phyloP scores from a whole-genome alignment of 2,329 filamentous ascomycete genomes.

The Ophiostoma piceae region DNA sequence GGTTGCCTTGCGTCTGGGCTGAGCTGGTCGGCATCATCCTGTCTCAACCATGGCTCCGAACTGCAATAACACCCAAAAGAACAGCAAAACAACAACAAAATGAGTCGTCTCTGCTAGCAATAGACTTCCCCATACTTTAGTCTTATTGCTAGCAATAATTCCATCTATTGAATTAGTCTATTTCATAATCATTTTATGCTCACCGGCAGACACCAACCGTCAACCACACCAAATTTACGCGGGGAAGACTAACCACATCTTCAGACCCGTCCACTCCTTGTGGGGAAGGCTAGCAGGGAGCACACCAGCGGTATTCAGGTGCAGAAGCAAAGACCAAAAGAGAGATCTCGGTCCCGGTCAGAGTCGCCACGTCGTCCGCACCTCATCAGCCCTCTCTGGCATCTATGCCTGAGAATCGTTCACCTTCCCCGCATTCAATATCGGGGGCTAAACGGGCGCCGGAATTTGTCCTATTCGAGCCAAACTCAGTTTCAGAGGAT shows the following conservation, averaged over 20 bases:
- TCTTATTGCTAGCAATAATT: neutral
- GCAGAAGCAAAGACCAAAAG: neutral
- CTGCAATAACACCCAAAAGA: neutral
- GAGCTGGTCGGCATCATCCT: neutral
- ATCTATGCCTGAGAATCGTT: neutral
- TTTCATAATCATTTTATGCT: neutral
- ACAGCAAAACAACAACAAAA: neutral
- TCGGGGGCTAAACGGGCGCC: neutral
- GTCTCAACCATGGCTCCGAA: neutral
- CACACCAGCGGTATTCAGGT: neutral
- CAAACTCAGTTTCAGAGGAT: neutral
- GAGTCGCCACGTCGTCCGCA: neutral
- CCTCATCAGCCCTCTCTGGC: neutral
- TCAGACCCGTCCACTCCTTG: neutral
- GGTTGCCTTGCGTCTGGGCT: neutral
- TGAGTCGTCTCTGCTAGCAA: neutral
- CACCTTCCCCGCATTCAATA: neutral
- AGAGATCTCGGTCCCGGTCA: conserved; percentile 1
- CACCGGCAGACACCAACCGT: neutral
- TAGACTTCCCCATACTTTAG: neutral
- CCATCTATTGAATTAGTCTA: neutral
- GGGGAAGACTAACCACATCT: neutral
- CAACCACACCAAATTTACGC: neutral
- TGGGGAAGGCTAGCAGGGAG: neutral
- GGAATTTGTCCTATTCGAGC: neutral